A percentile compares a stretch with the other conserved stretches of the same genome.
phyloP scores from a whole-genome alignment of 352 stramenopile genomes.

The Blastocystis sp. region DNA sequence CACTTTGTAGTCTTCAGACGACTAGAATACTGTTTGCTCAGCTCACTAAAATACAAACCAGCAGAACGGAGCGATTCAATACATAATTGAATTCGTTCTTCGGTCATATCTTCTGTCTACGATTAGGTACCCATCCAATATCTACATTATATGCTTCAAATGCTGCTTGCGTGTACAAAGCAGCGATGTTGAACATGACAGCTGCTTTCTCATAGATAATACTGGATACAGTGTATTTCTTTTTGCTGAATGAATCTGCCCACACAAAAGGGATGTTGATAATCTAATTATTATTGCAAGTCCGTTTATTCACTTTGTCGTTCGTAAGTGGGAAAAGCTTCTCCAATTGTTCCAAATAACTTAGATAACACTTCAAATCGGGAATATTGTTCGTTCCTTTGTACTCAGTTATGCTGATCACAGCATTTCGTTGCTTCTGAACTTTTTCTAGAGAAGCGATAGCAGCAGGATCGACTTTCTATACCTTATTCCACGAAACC shows the following conservation, averaged over 20 bases:
- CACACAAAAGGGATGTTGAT: background rate
- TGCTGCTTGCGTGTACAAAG: constrained; percentile 18
- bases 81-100: background rate
- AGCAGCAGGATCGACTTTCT: background rate
- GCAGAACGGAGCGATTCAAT: constrained; percentile 21
- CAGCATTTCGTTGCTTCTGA: background rate
- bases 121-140: background rate
- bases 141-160: background rate
- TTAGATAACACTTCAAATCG: constrained; percentile 48
- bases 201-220: constrained; percentile 35
- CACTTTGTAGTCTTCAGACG: background rate
- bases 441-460: constrained; percentile 45
- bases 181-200: constrained; percentile 52
- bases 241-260: background rate
- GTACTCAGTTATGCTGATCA: constrained; percentile 8
- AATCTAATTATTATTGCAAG: background rate
- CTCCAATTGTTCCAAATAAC: constrained; percentile 35
- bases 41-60: background rate
- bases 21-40: constrained; percentile 18
- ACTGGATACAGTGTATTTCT: background rate
- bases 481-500: background rate
- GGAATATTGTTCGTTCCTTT: constrained; percentile 10
- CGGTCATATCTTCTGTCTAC: background rate
- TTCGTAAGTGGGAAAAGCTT: constrained; percentile 14
- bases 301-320: background rate